Base-by-base conservation (phyloP, 805 yeast genomes). In the Kuraishia floccosa region DNA sequence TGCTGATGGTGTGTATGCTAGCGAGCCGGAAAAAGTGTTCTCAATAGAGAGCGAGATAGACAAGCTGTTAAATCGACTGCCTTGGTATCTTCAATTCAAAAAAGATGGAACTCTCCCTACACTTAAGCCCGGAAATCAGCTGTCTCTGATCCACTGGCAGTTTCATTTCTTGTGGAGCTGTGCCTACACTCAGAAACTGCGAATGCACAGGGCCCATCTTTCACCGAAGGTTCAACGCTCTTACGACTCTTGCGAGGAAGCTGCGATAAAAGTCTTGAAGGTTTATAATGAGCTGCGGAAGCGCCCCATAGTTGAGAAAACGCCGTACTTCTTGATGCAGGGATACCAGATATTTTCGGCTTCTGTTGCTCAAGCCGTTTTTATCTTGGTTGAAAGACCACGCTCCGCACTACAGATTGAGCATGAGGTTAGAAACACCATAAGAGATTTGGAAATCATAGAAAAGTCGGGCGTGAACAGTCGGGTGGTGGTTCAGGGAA, bases 261-360 rank as follows among this genome's bases (percentile, higher is more conserved):
- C 37, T 45, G 46, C 35, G 34, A 41, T 39, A 47, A 47, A 27
- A 7, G 30, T 52, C 15, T 43, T 53, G 28, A 33, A 39, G 14
- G 55, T 52, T 3, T 53, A 51, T 35, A 37, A 42, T 28, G 39
- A 40, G 22, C 30, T 53, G 16, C 38, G 51, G 28, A 36, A 38
- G 14, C 33, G 37, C 6, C 43, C 42, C 29, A 44, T 41, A 28
- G 16, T 32, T 2, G 28, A 40, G 30, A 41, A 35, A 32, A 45
- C 47, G 17, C 49, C 54, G 2, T 30, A 41, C 24, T 52, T 52
- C 24, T 33, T 52, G 12, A 37, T 55, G 12, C 54, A 49, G 34
- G 50, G 52, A 11, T 52, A 53, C 30, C 58, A 54, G 30, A 23
- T 49, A 0, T 54, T 51, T 36, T 45, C 56, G 6, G 54, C 56